These are phyloP conservation scores for Cruciata laevipes DNA, from an alignment of 257 asterid genomes.

Conservation along the genomic window DNA sequence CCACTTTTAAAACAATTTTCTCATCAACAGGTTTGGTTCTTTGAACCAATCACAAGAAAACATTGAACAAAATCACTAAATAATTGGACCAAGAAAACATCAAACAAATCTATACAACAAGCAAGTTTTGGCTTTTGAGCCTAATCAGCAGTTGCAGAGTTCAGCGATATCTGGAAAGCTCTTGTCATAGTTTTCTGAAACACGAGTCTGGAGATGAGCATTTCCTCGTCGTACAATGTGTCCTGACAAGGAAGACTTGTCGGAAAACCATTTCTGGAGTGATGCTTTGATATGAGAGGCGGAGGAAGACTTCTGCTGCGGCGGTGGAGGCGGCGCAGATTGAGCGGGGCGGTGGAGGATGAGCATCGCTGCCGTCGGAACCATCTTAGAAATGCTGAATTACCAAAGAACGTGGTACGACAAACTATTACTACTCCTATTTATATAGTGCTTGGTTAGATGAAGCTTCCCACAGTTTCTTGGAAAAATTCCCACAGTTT, in stretches of 20 bases:
- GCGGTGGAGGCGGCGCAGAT: constrained; percentile 9
- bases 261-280: constrained; percentile 13
- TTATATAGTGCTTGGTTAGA: background rate
- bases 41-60: too few species aligned
- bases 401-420: background rate
- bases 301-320: constrained; percentile 8
- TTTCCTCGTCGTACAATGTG: background rate
- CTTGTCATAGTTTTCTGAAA: background rate
- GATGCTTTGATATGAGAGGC: constrained; percentile 5
- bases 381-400: constrained; percentile 21
- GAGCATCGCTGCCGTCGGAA: constrained; percentile 57
- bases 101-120: background rate
- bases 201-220: background rate
- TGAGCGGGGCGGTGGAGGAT: constrained; percentile 20
- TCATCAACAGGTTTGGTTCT: too few species aligned
- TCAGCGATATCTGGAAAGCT: constrained; percentile 10
- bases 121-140: background rate
- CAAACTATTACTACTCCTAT: background rate
- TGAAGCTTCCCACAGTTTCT: background rate
- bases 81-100: background rate
- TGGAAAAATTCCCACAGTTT: background rate
- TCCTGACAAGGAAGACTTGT: background rate
- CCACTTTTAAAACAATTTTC: too few species aligned
- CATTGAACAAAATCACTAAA: background rate
- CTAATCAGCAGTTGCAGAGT: constrained; percentile 5